Evolutionary conservation across 2,329 filamentous ascomycete genomes (phyloP).

Genomic region (Cordyceps cicadae): DNA sequence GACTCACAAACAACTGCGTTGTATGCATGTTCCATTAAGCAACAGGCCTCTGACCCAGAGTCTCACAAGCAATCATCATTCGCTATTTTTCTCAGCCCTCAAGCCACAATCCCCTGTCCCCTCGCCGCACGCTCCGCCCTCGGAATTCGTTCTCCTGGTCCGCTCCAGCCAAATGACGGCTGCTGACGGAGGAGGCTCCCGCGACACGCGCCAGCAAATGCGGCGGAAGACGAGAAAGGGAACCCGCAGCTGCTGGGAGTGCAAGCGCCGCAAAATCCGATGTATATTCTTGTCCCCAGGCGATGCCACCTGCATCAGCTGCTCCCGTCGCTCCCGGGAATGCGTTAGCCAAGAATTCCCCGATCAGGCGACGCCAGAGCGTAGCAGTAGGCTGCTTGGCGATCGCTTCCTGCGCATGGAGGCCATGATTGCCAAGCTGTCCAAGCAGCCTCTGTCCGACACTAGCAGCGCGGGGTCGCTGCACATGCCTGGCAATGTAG

Average conservation of each 20-base stretch:
- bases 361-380: slow-evolving; percentile 20
- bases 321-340: slow-evolving; percentile 31
- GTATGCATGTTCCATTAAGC: not conserved
- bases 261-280: slow-evolving; percentile 45
- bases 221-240: slow-evolving; percentile 41
- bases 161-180: not conserved
- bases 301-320: slow-evolving; percentile 35
- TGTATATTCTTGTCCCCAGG: slow-evolving; percentile 35
- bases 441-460: slow-evolving; percentile 7
- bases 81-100: not conserved
- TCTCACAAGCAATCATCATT: not conserved
- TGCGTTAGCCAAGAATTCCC: slow-evolving; percentile 43
- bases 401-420: slow-evolving; percentile 30
- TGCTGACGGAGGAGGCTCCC: not conserved
- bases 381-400: slow-evolving; percentile 15
- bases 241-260: slow-evolving; percentile 52
- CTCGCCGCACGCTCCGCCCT: not conserved
- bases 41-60: not conserved
- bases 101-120: not conserved
- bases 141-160: not conserved
- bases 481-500: not conserved
- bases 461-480: not conserved
- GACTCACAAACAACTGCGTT: not conserved
- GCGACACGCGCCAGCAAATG: slow-evolving; percentile 16
- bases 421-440: slow-evolving; percentile 24